Evolutionary conservation across 371 early-diverging fungal genomes (phyloP).

Genomic region (Rhizopus stolonifer): DNA sequence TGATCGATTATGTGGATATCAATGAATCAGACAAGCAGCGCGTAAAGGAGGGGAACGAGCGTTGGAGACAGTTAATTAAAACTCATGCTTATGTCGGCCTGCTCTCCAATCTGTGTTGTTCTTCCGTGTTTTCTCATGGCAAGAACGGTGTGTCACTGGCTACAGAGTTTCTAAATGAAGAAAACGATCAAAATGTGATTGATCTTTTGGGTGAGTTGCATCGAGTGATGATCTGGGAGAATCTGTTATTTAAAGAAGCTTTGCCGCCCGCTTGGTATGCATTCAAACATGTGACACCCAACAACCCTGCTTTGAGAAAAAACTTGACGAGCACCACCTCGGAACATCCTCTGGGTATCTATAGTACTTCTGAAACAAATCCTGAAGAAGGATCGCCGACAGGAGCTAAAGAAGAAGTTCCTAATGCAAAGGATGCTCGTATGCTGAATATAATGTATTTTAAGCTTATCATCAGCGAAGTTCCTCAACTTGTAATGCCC

Average conservation of each 20-base stretch:
- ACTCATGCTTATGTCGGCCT: slow-evolving; percentile 67
- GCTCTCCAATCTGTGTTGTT: slow-evolving; percentile 74
- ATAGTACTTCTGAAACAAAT: slow-evolving; percentile 10
- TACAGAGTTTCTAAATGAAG: slow-evolving; percentile 56
- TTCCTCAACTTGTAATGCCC: slow-evolving; percentile 62
- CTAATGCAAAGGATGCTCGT: slow-evolving; percentile 50
- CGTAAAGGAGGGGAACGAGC: slow-evolving; percentile 49
- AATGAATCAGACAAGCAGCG: slow-evolving; percentile 49
- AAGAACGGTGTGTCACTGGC: slow-evolving; percentile 63
- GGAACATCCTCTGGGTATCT: slow-evolving; percentile 45
- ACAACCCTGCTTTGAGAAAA: slow-evolving; percentile 21
- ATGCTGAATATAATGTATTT: slow-evolving; percentile 72
- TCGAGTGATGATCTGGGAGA: slow-evolving; percentile 71
- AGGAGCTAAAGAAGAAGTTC: slow-evolving; percentile 8
- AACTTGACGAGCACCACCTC: slow-evolving; percentile 10
- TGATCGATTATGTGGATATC: slow-evolving; percentile 54
- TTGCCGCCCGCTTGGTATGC: slow-evolving; percentile 73
- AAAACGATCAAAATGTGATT: slow-evolving; percentile 54
- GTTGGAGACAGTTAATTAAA: slow-evolving; percentile 58
- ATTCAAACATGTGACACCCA: slow-evolving; percentile 21
- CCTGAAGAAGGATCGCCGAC: not conserved
- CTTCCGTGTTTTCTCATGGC: slow-evolving; percentile 65
- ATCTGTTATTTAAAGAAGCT: slow-evolving; percentile 55
- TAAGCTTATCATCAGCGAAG: slow-evolving; percentile 64
- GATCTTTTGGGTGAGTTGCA: slow-evolving; percentile 64